phyloP scores from a whole-genome alignment of 169 alveolate genomes.

The Blepharisma undulans region DNA sequence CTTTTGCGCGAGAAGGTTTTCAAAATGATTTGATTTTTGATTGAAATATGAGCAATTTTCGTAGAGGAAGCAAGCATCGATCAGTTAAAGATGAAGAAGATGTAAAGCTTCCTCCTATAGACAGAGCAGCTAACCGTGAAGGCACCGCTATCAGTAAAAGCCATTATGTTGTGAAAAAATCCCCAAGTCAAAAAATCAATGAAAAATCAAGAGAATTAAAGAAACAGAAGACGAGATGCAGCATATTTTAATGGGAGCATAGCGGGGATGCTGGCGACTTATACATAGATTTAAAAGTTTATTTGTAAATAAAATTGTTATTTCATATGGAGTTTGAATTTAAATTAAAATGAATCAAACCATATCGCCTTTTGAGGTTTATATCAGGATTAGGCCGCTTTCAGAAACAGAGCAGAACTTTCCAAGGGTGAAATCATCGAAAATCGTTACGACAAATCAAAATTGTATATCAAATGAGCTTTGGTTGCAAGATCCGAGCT shows the following conservation, averaged over 20 bases:
- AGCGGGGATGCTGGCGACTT: not conserved
- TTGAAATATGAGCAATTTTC: not conserved
- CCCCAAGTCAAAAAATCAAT: not conserved
- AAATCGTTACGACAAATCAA: not conserved
- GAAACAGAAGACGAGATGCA: not conserved
- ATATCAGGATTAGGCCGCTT: constrained; percentile 1
- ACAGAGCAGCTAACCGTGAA: not conserved
- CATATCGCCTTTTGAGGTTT: constrained; percentile 15
- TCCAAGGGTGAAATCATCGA: not conserved
- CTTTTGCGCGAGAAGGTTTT: not conserved
- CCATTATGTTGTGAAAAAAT: not conserved
- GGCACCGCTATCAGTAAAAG: not conserved
- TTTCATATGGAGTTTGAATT: not conserved
- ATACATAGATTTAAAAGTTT: not conserved
- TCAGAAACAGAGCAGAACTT: not conserved
- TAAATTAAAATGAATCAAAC: not conserved
- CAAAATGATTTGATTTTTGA: not conserved
- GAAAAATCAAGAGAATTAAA: not conserved
- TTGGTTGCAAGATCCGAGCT: not conserved
- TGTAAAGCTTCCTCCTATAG: not conserved
- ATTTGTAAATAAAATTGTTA: not conserved
- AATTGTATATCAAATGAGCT: not conserved
- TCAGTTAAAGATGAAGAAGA: not conserved
- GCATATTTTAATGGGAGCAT: not conserved
- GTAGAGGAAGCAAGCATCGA: not conserved